These are phyloP conservation scores for Auricularia sp. DNA, from an alignment of 768 basidiomycete genomes.

Conservation along the genomic window DNA sequence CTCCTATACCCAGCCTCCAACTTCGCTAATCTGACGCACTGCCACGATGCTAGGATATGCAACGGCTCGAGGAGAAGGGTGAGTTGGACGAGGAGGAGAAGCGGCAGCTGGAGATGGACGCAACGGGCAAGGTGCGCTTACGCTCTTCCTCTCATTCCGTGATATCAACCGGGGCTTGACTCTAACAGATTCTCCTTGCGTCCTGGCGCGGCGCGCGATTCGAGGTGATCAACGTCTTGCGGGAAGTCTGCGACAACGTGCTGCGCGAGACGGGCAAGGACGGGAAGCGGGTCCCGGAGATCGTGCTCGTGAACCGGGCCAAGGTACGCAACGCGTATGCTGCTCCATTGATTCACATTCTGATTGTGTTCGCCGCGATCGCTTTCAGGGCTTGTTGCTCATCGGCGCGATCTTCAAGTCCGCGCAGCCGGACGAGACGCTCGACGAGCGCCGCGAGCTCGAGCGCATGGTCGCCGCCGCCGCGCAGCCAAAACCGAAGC, in stretches of 20 bases:
- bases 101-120: constrained; percentile 78
- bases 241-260: constrained; percentile 74
- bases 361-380: neutral
- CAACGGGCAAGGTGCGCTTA: constrained; percentile 69
- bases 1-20: neutral
- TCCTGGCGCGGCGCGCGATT: constrained; percentile 96
- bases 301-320: constrained; percentile 67
- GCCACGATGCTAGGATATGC: constrained; percentile 58
- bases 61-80: constrained; percentile 80
- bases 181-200: constrained; percentile 72
- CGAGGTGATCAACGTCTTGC: constrained; percentile 84
- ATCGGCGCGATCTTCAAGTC: constrained; percentile 86
- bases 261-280: constrained; percentile 57
- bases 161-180: neutral
- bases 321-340: constrained; percentile 40
- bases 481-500: constrained; percentile 46
- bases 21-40: neutral
- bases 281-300: constrained; percentile 39
- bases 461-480: constrained; percentile 89
- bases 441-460: constrained; percentile 87
- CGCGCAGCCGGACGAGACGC: constrained; percentile 77
- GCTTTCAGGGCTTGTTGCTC: constrained; percentile 63
- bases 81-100: constrained; percentile 80
- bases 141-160: neutral
- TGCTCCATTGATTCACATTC: neutral